Evolutionary conservation across 495 filamentous ascomycete genomes (phyloP).

Genomic region (Haplographium delicatum): DNA sequence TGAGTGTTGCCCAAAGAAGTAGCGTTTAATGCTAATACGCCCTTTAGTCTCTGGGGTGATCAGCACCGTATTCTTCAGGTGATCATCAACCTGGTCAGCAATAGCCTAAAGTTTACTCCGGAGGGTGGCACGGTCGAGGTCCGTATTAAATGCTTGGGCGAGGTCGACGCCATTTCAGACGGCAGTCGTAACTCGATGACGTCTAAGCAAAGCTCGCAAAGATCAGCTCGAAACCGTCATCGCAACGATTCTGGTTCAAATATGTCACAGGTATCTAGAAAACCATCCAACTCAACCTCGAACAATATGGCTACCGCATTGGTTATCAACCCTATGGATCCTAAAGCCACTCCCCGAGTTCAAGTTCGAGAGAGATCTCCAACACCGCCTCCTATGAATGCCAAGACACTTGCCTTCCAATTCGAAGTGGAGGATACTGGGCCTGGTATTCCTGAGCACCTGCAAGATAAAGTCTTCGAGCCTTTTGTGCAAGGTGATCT

Average conservation of each 20-base stretch:
- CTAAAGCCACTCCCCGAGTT: constrained; percentile 45
- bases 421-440: constrained; percentile 89
- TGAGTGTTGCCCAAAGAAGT: constrained; percentile 3
- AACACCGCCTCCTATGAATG: constrained; percentile 55
- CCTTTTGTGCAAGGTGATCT: constrained; percentile 92
- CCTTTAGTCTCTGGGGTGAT: constrained; percentile 84
- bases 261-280: constrained; percentile 41
- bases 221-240: constrained; percentile 22
- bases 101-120: constrained; percentile 90
- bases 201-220: constrained; percentile 39
- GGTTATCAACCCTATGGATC: constrained; percentile 53
- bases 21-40: no score
- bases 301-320: constrained; percentile 24
- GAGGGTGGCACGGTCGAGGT: constrained; percentile 57
- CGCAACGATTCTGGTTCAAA: constrained; percentile 45
- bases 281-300: constrained; percentile 22
- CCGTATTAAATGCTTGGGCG: constrained; percentile 65
- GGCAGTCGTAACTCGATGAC: constrained; percentile 45
- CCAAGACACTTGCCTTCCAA: constrained; percentile 62
- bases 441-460: constrained; percentile 74
- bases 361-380: constrained; percentile 48
- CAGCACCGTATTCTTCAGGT: constrained; percentile 84
- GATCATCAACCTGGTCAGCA: constrained; percentile 88
- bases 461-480: constrained; percentile 82
- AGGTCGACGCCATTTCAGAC: constrained; percentile 36